A percentile compares a stretch with the other conserved stretches of the same genome.
phyloP scores from a whole-genome alignment of 768 basidiomycete genomes.

The Ramaria rubella region DNA sequence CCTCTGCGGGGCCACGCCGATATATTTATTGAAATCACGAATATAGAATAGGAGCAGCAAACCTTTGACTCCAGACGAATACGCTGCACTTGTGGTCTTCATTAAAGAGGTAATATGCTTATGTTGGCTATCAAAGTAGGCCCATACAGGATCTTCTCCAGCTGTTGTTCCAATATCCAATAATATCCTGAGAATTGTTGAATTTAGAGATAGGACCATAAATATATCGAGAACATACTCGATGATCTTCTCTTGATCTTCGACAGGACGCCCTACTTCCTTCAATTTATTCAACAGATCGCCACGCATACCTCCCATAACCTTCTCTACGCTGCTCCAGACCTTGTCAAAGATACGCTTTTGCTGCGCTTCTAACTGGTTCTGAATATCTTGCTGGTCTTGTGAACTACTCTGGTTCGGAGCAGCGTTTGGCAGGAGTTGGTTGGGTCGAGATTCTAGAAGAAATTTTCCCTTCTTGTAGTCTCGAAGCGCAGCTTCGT shows the following conservation, averaged over 20 bases:
- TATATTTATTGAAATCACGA: background rate
- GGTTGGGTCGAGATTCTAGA: constrained; percentile 82
- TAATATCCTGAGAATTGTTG: constrained; percentile 53
- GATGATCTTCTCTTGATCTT: constrained; percentile 95
- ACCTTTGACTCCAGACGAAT: constrained; percentile 48
- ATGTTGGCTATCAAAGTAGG: constrained; percentile 92
- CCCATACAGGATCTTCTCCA: constrained; percentile 90
- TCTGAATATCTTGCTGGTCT: constrained; percentile 48
- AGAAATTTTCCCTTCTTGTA: constrained; percentile 96
- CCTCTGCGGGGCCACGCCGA: background rate
- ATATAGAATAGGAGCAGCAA: background rate
- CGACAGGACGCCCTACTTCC: constrained; percentile 71
- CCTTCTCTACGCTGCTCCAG: constrained; percentile 91
- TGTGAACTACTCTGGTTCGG: constrained; percentile 29
- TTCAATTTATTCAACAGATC: constrained; percentile 72
- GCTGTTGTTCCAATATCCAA: constrained; percentile 65
- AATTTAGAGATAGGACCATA: background rate
- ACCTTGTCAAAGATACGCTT: constrained; percentile 93
- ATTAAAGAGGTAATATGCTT: constrained; percentile 76
- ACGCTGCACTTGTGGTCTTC: constrained; percentile 51
- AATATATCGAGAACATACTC: constrained; percentile 56
- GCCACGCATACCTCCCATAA: constrained; percentile 85
- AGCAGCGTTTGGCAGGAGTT: constrained; percentile 56
- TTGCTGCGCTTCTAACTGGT: constrained; percentile 59
- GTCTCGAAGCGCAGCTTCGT: constrained; percentile 88